phyloP scores from a whole-genome alignment of 371 early-diverging fungal species.

The Dichotomocladium elegans region DNA sequence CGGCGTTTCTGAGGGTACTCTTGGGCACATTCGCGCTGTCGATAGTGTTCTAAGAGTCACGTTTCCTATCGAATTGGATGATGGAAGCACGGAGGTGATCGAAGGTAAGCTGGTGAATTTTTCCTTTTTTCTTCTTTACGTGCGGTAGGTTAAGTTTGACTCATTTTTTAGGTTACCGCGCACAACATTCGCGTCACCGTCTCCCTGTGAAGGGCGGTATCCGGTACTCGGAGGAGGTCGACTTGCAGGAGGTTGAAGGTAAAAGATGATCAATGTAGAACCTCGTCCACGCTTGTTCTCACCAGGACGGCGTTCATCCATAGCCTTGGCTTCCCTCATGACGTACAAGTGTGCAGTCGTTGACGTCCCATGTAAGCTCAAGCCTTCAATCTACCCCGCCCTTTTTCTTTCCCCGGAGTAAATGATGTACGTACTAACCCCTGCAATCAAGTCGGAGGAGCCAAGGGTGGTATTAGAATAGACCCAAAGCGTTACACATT shows the following conservation, averaged over 20 bases:
- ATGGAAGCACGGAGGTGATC: conserved; percentile 73
- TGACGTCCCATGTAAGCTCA: conserved; percentile 80
- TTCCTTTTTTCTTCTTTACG: neutral
- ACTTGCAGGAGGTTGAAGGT: conserved; percentile 82
- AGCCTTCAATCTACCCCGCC: too few relatives aligned
- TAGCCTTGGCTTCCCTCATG: conserved; percentile 76
- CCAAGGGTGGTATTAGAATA: conserved; percentile 87
- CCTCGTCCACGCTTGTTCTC: neutral
- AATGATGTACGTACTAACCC: neutral
- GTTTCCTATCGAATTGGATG: conserved; percentile 80
- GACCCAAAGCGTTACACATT: conserved; percentile 77
- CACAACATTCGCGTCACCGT: conserved; percentile 87
- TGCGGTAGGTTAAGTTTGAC: neutral
- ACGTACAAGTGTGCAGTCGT: conserved; percentile 92
- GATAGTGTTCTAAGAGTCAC: conserved; percentile 80
- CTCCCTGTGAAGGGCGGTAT: conserved; percentile 89
- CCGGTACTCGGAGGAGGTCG: conserved; percentile 77
- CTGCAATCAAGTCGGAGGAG: conserved; percentile 71
- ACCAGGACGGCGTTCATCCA: neutral
- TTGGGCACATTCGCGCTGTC: conserved; percentile 76
- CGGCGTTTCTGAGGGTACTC: conserved; percentile 60
- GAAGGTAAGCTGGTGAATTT: conserved; percentile 29
- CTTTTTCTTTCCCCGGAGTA: neutral
- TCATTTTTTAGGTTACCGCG: conserved; percentile 65
- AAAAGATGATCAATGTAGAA: neutral